Percentiles rank a stretch among this genome's conserved stretches.
These are phyloP conservation scores for Podospora pseudoanserina DNA, from an alignment of 495 filamentous ascomycete species.

Conservation along the genomic window DNA sequence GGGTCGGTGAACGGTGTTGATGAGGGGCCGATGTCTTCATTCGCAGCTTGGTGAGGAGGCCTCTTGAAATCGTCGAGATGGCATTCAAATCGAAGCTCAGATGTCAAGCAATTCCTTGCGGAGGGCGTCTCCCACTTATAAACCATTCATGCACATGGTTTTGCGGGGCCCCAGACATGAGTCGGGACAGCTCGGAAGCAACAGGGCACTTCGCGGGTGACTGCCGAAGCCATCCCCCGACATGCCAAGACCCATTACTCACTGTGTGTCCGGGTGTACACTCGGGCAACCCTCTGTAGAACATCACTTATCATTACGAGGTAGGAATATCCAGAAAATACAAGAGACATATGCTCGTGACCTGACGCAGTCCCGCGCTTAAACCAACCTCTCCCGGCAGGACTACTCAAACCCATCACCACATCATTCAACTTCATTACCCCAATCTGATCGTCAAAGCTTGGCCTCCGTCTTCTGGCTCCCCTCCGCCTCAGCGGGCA, in stretches of 20 bases:
- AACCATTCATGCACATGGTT: not conserved
- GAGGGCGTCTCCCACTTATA: not conserved
- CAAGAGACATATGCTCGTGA: no score
- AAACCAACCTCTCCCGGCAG: no score
- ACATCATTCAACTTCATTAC: not conserved
- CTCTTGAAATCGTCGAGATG: not conserved
- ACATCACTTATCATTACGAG: not conserved
- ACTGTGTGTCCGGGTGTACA: not conserved
- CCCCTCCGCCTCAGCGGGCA: not conserved
- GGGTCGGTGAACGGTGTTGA: not conserved
- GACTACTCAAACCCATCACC: no score
- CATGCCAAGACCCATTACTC: not conserved
- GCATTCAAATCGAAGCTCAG: not conserved
- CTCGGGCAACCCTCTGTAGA: not conserved
- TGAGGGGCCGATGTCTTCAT: not conserved
- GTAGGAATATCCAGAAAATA: not conserved
- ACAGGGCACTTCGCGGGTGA: not conserved
- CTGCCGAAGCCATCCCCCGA: not conserved
- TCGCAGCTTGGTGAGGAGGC: not conserved
- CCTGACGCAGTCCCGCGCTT: no score
- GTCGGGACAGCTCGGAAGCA: not conserved
- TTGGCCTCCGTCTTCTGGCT: not conserved
- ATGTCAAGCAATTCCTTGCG: not conserved
- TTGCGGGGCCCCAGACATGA: not conserved
- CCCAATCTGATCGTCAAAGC: not conserved